phyloP scores from a whole-genome alignment of 2,329 filamentous ascomycete genomes.

The Esteya vermicola region DNA sequence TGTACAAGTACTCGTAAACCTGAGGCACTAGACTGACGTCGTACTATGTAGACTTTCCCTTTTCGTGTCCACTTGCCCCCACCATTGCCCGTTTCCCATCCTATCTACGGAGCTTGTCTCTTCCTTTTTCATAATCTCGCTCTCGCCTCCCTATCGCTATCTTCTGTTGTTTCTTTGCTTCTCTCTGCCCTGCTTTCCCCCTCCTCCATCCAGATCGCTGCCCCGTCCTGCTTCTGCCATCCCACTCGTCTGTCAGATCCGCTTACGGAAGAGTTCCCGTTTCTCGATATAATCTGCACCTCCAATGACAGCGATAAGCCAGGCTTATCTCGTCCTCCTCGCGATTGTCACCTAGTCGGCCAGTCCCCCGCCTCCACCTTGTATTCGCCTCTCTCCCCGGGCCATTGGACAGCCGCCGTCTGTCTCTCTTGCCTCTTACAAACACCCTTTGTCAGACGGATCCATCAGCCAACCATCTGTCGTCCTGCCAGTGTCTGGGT shows the following conservation, averaged over 20 bases:
- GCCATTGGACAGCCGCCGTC: background rate
- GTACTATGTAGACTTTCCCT: background rate
- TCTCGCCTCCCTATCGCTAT: conserved; percentile 2
- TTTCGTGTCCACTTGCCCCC: conserved; percentile 1
- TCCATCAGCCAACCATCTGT: background rate
- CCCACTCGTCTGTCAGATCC: conserved; percentile 2
- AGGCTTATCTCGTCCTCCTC: conserved; percentile 41
- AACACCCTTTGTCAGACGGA: background rate
- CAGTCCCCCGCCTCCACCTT: background rate
- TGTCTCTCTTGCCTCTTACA: background rate
- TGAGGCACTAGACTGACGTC: no score
- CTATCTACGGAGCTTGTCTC: no score
- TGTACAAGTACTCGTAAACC: no score
- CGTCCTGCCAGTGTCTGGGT: no score
- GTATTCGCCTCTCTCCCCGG: background rate
- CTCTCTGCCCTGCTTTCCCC: conserved; percentile 8
- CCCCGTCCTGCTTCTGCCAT: background rate
- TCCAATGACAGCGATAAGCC: conserved; percentile 45
- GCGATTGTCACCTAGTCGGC: conserved; percentile 34
- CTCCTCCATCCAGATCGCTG: background rate
- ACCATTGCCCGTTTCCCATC: conserved; percentile 1
- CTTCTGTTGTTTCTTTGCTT: no score
- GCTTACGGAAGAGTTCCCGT: conserved; percentile 5
- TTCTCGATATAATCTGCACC: conserved; percentile 9
- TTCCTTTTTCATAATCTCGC: no score